Evolutionary conservation across 495 filamentous ascomycete species (phyloP), one percentile per base, ranked within the genome.

Genomic region (Entonaema liquescens): DNA sequence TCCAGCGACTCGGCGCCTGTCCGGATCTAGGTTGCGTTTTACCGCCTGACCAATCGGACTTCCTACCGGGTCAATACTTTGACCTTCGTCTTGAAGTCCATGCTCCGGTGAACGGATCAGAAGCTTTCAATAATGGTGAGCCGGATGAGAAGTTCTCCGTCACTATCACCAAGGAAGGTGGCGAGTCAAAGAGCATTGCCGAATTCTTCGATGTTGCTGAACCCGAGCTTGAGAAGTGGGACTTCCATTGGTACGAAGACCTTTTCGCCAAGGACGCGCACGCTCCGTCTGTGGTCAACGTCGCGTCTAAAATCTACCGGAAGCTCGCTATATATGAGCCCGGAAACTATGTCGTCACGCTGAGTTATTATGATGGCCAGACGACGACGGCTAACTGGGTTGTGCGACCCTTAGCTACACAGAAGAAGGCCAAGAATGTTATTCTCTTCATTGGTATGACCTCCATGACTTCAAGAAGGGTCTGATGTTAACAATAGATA

Each of bases 1-100:
- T 86, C 77, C 90, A 89, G 78, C 80, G 91, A 53, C 83, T 92
- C 19, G 90, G 91, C 57, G 85, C 85, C 19, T 93, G 91, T 73
- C 91, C 90, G 4, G 83, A 83, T 11, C 80, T 93, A n/a, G 91
- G 91, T 63, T 93, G 91, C 73, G 83, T 93, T 56, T 84, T 93
- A 31, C 91, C 91, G 13, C 91, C 91, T 0, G 91, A 93, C 71
- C 90, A 92, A 83, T 88, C 86, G 36, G 91, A 93, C 70, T 92
- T 93, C 82, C 83, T 93, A 0, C 84, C 91, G 2, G 91, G 91
- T 26, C 90, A 92, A 76, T 88, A 84, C 72, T 93, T 93, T 72
- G 91, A 93, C 76, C 88, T 93, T 62, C 88, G 91, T 25, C 84
- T 93, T 26, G 91, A 93, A 77, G 86, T 93, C 35, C 91, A 93